These are phyloP conservation scores for Discostella stelligeroides DNA, from an alignment of 108 stramenopile species.

Conservation along the genomic window DNA sequence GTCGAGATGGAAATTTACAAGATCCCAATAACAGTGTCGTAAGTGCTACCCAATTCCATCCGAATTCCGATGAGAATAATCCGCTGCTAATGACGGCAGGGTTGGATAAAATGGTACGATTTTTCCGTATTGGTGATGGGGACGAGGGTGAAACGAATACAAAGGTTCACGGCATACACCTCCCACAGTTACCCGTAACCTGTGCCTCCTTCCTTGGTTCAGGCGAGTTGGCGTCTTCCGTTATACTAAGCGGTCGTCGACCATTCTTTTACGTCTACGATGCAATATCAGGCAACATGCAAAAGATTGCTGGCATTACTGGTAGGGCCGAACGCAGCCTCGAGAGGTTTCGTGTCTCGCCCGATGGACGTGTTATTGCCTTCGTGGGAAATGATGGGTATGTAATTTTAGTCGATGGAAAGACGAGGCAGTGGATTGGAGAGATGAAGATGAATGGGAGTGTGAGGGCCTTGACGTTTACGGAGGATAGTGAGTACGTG, in stretches of 20 bases:
- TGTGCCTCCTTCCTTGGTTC: constrained; percentile 79
- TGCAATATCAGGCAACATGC: constrained; percentile 79
- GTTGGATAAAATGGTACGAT: constrained; percentile 90
- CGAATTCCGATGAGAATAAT: constrained; percentile 56
- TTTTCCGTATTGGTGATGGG: constrained; percentile 87
- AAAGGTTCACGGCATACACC: constrained; percentile 93
- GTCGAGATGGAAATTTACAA: constrained; percentile 83
- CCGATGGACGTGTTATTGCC: constrained; percentile 82
- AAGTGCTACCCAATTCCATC: constrained; percentile 84
- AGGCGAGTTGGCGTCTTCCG: constrained; percentile 47
- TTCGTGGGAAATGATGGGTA: constrained; percentile 96
- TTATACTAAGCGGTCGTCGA: constrained; percentile 88
- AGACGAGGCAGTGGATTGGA: constrained; percentile 84
- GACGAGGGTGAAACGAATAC: constrained; percentile 41
- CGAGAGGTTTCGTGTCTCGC: constrained; percentile 83
- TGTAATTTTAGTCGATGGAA: constrained; percentile 81
- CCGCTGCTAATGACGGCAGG: constrained; percentile 84
- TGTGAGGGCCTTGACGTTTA: constrained; percentile 83
- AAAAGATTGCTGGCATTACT: constrained; percentile 64
- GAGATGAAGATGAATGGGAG: constrained; percentile 93
- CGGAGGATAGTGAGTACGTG: constrained; percentile 78
- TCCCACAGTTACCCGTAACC: constrained; percentile 90
- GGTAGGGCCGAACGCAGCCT: constrained; percentile 85
- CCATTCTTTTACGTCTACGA: constrained; percentile 94
- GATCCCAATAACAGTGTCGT: constrained; percentile 82